phyloP scores from a whole-genome alignment of 345 rosid species.

The Pugionium dolabratum region DNA sequence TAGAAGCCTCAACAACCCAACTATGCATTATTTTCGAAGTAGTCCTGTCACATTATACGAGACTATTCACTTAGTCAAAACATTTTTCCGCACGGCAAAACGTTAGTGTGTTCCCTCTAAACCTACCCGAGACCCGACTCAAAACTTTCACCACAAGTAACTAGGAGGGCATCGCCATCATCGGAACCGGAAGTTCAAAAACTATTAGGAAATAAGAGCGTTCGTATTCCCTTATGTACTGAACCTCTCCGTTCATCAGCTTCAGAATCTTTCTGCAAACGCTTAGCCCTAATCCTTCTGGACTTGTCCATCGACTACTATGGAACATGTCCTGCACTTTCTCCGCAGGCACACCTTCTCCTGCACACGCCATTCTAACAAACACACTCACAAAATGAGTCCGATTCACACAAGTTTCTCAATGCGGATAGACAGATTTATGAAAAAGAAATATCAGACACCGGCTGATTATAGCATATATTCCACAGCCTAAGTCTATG shows the following conservation, averaged over 20 bases:
- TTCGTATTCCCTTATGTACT: slow-evolving; percentile 80
- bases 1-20: too few relatives aligned
- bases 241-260: slow-evolving; percentile 89
- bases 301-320: slow-evolving; percentile 69
- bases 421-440: background rate
- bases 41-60: too few relatives aligned
- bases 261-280: slow-evolving; percentile 86
- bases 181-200: slow-evolving; percentile 60
- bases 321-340: slow-evolving; percentile 90
- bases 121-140: background rate
- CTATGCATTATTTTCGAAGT: too few relatives aligned
- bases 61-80: too few relatives aligned
- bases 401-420: background rate
- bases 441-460: background rate
- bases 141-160: background rate
- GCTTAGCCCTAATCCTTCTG: slow-evolving; percentile 85
- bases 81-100: too few relatives aligned
- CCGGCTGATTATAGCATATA: too few relatives aligned
- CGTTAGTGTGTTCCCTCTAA: background rate
- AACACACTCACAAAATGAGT: background rate
- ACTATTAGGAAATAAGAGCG: slow-evolving; percentile 69
- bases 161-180: background rate
- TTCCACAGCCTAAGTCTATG: background rate
- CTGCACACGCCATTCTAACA: slow-evolving; percentile 77
- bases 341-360: slow-evolving; percentile 88